These are phyloP conservation scores for Colletotrichum australisinense DNA, from an alignment of 2,329 filamentous ascomycete species.

Conservation along the genomic window DNA sequence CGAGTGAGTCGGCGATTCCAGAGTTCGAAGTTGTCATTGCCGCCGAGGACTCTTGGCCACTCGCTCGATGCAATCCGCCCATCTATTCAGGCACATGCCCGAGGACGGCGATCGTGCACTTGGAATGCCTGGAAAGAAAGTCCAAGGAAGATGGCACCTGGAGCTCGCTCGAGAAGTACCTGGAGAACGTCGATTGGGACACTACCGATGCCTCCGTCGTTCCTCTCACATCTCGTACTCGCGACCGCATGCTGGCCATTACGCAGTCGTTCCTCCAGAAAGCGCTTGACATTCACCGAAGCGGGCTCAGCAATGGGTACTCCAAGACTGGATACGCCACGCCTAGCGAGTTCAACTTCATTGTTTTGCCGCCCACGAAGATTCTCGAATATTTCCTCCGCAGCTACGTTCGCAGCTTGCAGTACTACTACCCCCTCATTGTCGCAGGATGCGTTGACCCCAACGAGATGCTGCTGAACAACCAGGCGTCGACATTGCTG, in stretches of 20 bases:
- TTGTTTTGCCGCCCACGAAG: conserved; percentile 73
- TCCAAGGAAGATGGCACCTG: conserved; percentile 61
- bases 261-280: conserved; percentile 78
- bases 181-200: conserved; percentile 51
- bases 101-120: conserved; percentile 61
- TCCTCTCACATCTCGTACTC: conserved; percentile 60
- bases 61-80: conserved; percentile 61
- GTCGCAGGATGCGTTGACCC: conserved; percentile 70
- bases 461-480: conserved; percentile 75
- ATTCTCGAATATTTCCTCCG: conserved; percentile 76
- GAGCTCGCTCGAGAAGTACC: conserved; percentile 55
- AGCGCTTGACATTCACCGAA: conserved; percentile 74
- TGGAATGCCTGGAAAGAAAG: conserved; percentile 62
- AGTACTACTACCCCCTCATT: conserved; percentile 74
- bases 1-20: conserved; percentile 47
- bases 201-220: conserved; percentile 54
- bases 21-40: conserved; percentile 61
- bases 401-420: conserved; percentile 74
- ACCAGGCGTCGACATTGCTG: conserved; percentile 73
- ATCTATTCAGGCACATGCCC: conserved; percentile 58
- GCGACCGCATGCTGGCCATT: conserved; percentile 78
- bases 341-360: conserved; percentile 68
- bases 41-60: conserved; percentile 61
- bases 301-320: conserved; percentile 55
- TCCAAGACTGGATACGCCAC: conserved; percentile 55